Evolutionary conservation across 2,329 filamentous ascomycete species (phyloP).

Genomic region (Diaporthe nobilis): DNA sequence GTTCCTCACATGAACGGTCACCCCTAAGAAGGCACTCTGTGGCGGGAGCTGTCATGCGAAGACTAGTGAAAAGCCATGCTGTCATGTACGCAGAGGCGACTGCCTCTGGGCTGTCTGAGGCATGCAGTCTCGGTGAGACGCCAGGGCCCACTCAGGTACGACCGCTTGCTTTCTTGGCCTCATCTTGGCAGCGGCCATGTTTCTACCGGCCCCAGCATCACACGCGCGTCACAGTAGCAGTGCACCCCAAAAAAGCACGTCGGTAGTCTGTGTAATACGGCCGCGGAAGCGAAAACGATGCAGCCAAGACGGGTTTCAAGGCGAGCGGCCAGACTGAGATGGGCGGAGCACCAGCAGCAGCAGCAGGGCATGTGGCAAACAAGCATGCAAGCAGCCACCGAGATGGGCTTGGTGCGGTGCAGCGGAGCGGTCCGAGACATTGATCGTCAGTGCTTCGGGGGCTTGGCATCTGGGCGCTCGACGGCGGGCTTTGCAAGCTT

Average conservation of each 20-base stretch:
- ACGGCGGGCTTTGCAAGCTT: slow-evolving; percentile 12
- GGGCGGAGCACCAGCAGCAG: not conserved
- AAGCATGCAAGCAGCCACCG: not conserved
- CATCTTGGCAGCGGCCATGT: slow-evolving; percentile 11
- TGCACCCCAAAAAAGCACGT: not conserved
- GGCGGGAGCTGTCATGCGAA: too few relatives aligned
- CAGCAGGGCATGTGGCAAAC: not conserved
- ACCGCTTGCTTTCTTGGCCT: slow-evolving; percentile 7
- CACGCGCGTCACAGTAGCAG: slow-evolving; percentile 8
- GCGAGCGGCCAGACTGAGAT: slow-evolving; percentile 5
- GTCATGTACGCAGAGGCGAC: not conserved
- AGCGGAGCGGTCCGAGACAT: slow-evolving; percentile 37
- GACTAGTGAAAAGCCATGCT: not conserved
- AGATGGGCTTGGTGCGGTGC: slow-evolving; percentile 19
- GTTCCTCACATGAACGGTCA: not conserved
- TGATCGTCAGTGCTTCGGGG: slow-evolving; percentile 14
- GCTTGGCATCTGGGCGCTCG: slow-evolving; percentile 35
- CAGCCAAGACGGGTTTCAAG: slow-evolving; percentile 16
- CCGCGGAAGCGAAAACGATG: slow-evolving; percentile 12
- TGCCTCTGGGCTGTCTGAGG: not conserved
- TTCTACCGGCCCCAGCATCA: not conserved
- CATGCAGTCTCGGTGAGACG: slow-evolving; percentile 22
- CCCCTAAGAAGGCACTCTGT: not conserved
- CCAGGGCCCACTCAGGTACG: slow-evolving; percentile 19
- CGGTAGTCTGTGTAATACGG: not conserved